phyloP scores from a whole-genome alignment of 2,329 filamentous ascomycete genomes.

The Fusarium humuli region DNA sequence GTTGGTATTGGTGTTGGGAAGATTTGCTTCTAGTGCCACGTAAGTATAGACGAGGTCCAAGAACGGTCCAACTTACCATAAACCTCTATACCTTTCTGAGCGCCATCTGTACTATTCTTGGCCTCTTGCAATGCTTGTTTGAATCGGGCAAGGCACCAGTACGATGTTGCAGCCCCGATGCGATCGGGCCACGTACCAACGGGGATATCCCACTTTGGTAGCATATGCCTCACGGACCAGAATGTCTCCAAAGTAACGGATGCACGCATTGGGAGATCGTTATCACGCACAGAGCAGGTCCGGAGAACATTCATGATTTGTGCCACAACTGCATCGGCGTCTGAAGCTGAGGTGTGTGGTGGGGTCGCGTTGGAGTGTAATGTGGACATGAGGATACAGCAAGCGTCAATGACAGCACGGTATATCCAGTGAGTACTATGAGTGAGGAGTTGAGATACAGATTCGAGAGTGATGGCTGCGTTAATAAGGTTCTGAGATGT shows the following conservation, averaged over 20 bases:
- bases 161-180: slow-evolving; percentile 61
- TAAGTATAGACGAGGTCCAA: neutral
- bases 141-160: slow-evolving; percentile 62
- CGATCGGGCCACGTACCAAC: slow-evolving; percentile 59
- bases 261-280: slow-evolving; percentile 60
- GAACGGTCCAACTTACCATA: slow-evolving; percentile 43
- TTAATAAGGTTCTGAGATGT: slow-evolving; percentile 61
- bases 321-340: slow-evolving; percentile 48
- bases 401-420: slow-evolving; percentile 59
- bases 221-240: slow-evolving; percentile 56
- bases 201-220: slow-evolving; percentile 55
- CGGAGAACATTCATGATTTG: slow-evolving; percentile 53
- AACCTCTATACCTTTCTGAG: slow-evolving; percentile 48
- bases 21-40: slow-evolving; percentile 3
- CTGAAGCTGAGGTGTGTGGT: slow-evolving; percentile 47
- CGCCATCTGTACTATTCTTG: slow-evolving; percentile 48
- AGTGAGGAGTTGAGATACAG: slow-evolving; percentile 54
- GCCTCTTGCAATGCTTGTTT: slow-evolving; percentile 57
- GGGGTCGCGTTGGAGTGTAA: slow-evolving; percentile 58
- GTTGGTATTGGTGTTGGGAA: neutral
- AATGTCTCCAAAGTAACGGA: slow-evolving; percentile 62
- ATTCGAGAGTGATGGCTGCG: slow-evolving; percentile 57
- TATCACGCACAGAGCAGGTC: slow-evolving; percentile 60
- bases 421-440: slow-evolving; percentile 64
- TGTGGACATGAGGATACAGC: slow-evolving; percentile 59